Percentiles rank a stretch among this genome's conserved stretches.
These are phyloP conservation scores for Salvia sclarea DNA, from an alignment of 305 asterid species.

Conservation along the genomic window DNA sequence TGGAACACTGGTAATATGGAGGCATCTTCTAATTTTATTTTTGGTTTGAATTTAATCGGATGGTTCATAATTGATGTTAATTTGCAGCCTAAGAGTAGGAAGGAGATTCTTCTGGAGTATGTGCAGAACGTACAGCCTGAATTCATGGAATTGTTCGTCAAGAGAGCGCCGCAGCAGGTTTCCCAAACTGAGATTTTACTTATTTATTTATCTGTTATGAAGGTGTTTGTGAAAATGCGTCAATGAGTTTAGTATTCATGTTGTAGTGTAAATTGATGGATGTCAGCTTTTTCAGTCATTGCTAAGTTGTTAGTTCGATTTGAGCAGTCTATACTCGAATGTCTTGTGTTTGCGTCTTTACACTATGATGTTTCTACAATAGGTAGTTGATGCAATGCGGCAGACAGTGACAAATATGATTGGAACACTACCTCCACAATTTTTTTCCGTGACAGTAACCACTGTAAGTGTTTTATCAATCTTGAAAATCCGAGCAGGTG, in stretches of 20 bases:
- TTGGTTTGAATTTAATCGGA: neutral
- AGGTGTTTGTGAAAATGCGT: constrained; percentile 38
- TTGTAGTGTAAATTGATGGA: neutral
- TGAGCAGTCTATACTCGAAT: constrained; percentile 1
- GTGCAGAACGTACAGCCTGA: constrained; percentile 96
- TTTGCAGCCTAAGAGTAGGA: constrained; percentile 74
- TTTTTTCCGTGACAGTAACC: constrained; percentile 85
- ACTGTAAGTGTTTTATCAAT: constrained; percentile 53
- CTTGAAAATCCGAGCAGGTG: neutral
- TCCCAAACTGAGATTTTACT: neutral
- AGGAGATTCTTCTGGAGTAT: constrained; percentile 83
- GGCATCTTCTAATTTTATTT: too few species aligned
- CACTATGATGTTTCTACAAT: constrained; percentile 16
- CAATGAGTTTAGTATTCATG: constrained; percentile 12
- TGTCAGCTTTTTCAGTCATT: neutral
- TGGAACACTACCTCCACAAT: constrained; percentile 94
- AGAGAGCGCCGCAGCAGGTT: constrained; percentile 95
- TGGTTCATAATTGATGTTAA: neutral
- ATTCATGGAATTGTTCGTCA: constrained; percentile 89
- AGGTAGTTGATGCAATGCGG: constrained; percentile 99
- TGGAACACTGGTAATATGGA: constrained; percentile 58
- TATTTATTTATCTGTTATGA: neutral
- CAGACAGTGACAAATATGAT: constrained; percentile 95
- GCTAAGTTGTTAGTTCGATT: neutral
- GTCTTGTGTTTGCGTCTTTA: neutral